A percentile compares a stretch with the other conserved stretches of the same genome.
These are phyloP conservation scores for Eucalyptus guilfoylei DNA, from an alignment of 345 rosid genomes.

Conservation along the genomic window DNA sequence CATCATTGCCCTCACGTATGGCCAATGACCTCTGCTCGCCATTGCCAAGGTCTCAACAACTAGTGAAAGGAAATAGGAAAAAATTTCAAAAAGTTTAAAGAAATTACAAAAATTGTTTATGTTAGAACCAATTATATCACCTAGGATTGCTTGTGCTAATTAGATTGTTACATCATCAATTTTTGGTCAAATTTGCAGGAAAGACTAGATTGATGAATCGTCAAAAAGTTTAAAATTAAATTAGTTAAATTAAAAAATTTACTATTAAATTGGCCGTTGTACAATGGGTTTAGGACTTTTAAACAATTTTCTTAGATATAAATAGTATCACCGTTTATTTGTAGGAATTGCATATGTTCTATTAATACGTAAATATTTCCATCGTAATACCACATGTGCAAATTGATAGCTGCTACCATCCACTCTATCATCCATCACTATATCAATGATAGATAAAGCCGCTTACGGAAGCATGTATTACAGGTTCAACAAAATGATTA, in stretches of 20 bases:
- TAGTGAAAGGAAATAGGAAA: background rate
- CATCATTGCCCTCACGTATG: too few relatives aligned
- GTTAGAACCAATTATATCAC: fast-evolving
- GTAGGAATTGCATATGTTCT: background rate
- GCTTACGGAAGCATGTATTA: background rate
- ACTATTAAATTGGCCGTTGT: fast-evolving
- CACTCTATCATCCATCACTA: background rate
- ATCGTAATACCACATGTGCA: background rate
- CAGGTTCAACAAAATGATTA: background rate
- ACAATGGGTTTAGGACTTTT: background rate
- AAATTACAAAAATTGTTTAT: background rate
- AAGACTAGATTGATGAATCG: background rate
- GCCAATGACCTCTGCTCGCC: too few relatives aligned
- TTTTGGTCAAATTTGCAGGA: background rate
- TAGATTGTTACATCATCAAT: fast-evolving
- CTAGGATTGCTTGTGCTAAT: fast-evolving
- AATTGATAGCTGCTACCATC: background rate
- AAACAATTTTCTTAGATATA: background rate
- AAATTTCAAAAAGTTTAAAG: background rate
- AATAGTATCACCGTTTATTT: background rate
- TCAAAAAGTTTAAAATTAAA: background rate
- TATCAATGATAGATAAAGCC: background rate
- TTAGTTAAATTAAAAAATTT: background rate
- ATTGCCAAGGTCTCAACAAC: background rate
- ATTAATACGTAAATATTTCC: background rate